Conservation (phyloP, 345 rosid genomes). For the Toxicodendron radicans region DNA sequence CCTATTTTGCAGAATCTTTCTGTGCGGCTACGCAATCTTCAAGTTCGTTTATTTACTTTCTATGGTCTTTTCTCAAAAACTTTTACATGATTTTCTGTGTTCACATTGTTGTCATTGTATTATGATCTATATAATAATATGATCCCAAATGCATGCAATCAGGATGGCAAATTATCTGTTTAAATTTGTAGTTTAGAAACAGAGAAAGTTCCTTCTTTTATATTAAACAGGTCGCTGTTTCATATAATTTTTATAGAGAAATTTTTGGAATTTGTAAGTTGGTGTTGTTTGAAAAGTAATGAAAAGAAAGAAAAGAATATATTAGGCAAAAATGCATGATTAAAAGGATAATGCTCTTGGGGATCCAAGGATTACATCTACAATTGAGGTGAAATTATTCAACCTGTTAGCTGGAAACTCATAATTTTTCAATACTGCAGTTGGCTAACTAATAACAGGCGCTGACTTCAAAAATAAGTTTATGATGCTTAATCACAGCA, state of each 20-base stretch:
- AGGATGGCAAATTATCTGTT: neutral
- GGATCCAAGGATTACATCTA: neutral
- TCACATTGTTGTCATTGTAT: neutral
- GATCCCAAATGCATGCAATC: neutral
- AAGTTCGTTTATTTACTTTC: slow-evolving; percentile 40
- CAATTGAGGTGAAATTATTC: neutral
- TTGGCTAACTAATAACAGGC: neutral
- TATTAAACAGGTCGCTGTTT: neutral
- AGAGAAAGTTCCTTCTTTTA: neutral
- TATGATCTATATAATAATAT: neutral
- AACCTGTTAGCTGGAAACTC: neutral
- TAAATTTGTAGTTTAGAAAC: neutral
- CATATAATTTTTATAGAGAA: neutral
- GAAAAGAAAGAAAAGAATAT: too few relatives aligned
- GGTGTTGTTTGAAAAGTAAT: neutral
- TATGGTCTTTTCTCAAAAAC: neutral
- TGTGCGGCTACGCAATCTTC: slow-evolving; percentile 86
- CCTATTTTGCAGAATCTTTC: slow-evolving; percentile 83
- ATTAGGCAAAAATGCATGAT: too few relatives aligned
- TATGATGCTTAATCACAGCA: neutral
- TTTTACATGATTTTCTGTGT: neutral
- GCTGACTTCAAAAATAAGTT: neutral
- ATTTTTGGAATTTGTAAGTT: neutral
- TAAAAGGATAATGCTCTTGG: neutral
- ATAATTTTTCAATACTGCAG: neutral